Evolutionary conservation across 371 early-diverging fungal genomes (phyloP), one percentile per base, ranked within the genome.

Genomic region (Haplosporangium sp.): DNA sequence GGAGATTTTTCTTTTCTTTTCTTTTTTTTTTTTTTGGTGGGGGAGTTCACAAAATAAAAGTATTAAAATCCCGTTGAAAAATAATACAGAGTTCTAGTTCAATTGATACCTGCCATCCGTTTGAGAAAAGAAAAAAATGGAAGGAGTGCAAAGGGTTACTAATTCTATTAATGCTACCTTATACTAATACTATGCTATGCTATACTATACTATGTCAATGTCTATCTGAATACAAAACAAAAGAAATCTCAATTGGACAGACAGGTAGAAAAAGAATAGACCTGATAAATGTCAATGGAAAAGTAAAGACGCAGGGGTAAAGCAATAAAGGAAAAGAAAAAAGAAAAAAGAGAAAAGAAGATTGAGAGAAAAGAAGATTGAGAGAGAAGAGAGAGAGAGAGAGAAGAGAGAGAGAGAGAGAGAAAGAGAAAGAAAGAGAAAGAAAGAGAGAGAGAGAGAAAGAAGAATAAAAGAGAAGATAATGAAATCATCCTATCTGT

Each of bases 61-160:
- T 55, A 35, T 53, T 39, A 38, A 50, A 50, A 50, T 50, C 50
- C 50, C 13, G 50, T 50, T 50, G 11, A 42, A 42, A 27, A 27
- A 27, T 27, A 8, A 42, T 42, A 11, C 19, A 15, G 15, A 11
- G 50, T 50, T 50, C 50, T 50, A 17, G 50, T 50, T 50, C 27
- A 27, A 27, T 57, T 57, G 65, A 42, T 44, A 34, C 57, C 44
- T 42, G 40, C 15, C 42, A 47, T 65, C 65, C 65, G 55, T 56
- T 65, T 65, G 65, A 65, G 65, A 40, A 56, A 65, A 27, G 34
- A 55, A 55, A 19, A 52, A 17, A 6, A 19, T 17, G 9, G 19
- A 48, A 48, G 17, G 50, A 27, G 5, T 37, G 7, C 42, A 4
- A 61, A 9, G 50, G 34, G 5, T 27, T 6, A 9, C 64, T 63